Conservation (phyloP, 1,284 basidiomycete species). For the Sanghuangporus sanghuang region DNA sequence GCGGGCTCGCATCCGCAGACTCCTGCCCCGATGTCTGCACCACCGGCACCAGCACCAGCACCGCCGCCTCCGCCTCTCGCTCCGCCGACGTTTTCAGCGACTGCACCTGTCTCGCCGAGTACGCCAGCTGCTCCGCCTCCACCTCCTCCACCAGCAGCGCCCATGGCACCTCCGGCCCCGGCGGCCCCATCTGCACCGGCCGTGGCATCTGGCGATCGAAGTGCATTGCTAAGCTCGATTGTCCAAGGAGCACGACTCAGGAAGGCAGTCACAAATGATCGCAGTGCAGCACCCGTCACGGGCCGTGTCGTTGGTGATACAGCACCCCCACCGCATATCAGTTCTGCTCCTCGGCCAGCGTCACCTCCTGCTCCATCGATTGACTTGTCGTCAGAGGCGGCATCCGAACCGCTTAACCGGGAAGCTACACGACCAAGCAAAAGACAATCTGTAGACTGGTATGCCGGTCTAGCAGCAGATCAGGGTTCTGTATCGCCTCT, state of each 20-base stretch:
- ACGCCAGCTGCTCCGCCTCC: constrained; percentile 28
- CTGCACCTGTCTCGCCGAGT: constrained; percentile 4
- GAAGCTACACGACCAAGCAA: constrained; percentile 36
- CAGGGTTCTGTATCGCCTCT: constrained; percentile 32
- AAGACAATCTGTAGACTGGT: constrained; percentile 90
- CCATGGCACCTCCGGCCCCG: constrained; percentile 32
- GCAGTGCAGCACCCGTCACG: constrained; percentile 62
- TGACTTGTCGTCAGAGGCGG: constrained; percentile 20
- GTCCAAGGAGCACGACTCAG: constrained; percentile 73
- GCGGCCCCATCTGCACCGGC: constrained; percentile 32
- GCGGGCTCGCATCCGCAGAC: constrained; percentile 25
- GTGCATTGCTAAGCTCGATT: constrained; percentile 79
- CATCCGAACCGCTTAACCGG: constrained; percentile 25
- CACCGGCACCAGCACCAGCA: constrained; percentile 31
- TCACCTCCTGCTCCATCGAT: constrained; percentile 32
- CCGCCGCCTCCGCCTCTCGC: constrained; percentile 30
- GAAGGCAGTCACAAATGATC: constrained; percentile 83
- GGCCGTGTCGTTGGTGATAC: constrained; percentile 78
- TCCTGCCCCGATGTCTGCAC: constrained; percentile 34
- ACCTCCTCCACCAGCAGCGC: constrained; percentile 32
- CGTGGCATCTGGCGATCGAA: constrained; percentile 45
- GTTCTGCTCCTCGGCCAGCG: constrained; percentile 36
- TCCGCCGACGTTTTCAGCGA: constrained; percentile 24
- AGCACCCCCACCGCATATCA: constrained; percentile 72
- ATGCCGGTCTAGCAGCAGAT: constrained; percentile 83